Base-by-base conservation (phyloP, 164 flowering plant species). In the Akebia trifoliata region DNA sequence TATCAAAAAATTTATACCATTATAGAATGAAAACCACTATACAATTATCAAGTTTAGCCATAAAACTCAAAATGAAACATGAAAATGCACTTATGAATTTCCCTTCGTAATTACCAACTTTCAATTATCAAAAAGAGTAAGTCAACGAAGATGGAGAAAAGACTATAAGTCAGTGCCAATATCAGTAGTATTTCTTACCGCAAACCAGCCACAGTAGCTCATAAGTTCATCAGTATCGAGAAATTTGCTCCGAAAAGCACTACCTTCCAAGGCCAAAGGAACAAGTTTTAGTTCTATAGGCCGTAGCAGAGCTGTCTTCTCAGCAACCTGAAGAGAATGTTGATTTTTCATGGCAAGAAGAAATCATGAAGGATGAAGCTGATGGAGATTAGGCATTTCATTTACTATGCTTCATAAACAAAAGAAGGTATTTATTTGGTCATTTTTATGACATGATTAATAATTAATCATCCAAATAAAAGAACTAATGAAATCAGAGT, bases 231-330 rank as follows among this genome's bases (percentile, higher is more conserved):
- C 96, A 3, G 74, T 66, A 61, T 92, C 98, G 43, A 86, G 78
- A 74, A 86, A 78, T 67, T 89, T 92, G 72, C 78, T 81, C 72
- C 96, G 76, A 63, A 89, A 88, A 14, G 98, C 98, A 74, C 83
- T 76, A 48, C 89, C 91, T 75, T 92, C 98, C 78, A 92, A 73
- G 21, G 95, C 78, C 55, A 80, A 56, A 35, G 98, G 98, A 61
- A 92, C 91, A 69, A 76, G 86, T 63, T 92, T 82, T 36, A 92
- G 78, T 62, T 92, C 95, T 56, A 74, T 63, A 6, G 96, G 95
- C 45, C 86, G 84, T 49, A 92, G 68, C 54, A 85, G 77, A 64
- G 86, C 72, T 24, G 98, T 92, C 75, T 87, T 92, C 69, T 92
- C 95, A 55, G 95, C 96, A 64, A 92, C 98, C 98, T 92, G 75